phyloP scores from a whole-genome alignment of 2,329 filamentous ascomycete genomes.

The Nothophaeocryptopus gaeumannii region DNA sequence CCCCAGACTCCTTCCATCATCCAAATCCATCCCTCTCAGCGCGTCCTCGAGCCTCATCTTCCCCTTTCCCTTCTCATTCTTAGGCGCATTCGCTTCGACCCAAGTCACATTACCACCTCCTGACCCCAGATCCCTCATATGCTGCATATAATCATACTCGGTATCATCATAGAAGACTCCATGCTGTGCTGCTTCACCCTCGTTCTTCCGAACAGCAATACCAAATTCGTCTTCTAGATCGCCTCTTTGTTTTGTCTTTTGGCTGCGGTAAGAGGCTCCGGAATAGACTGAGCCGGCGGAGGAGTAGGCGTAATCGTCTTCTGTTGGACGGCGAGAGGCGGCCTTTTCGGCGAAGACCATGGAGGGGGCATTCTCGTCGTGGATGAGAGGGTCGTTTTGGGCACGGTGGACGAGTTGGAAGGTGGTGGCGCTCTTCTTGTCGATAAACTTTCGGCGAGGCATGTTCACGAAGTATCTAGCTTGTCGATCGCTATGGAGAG shows the following conservation, averaged over 20 bases:
- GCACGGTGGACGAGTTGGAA: conserved; percentile 93
- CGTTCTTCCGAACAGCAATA: conserved; percentile 72
- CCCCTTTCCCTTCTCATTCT: conserved; percentile 58
- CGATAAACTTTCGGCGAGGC: conserved; percentile 71
- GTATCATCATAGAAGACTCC: conserved; percentile 94
- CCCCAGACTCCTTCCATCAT: conserved; percentile 42
- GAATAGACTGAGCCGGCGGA: conserved; percentile 37
- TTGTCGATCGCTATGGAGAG: neutral
- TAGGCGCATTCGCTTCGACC: conserved; percentile 64
- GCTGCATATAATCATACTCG: conserved; percentile 99
- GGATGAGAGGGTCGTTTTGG: conserved; percentile 94
- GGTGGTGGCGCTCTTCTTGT: conserved; percentile 91
- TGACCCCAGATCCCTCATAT: conserved; percentile 77
- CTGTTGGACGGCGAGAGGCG: conserved; percentile 22
- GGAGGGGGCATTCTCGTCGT: conserved; percentile 82
- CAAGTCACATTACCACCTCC: conserved; percentile 72
- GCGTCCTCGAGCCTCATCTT: conserved; percentile 82
- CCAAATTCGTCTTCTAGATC: conserved; percentile 77
- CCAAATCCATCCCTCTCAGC: conserved; percentile 57
- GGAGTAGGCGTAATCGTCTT: conserved; percentile 29
- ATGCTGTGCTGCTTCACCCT: conserved; percentile 92
- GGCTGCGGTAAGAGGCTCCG: conserved; percentile 25
- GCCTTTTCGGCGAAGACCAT: conserved; percentile 78
- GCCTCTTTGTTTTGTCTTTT: conserved; percentile 49
- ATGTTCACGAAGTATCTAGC: conserved; percentile 52